Conservation (phyloP, 2,329 filamentous ascomycete genomes). For the Phaeosphaeriaceae sp. region DNA sequence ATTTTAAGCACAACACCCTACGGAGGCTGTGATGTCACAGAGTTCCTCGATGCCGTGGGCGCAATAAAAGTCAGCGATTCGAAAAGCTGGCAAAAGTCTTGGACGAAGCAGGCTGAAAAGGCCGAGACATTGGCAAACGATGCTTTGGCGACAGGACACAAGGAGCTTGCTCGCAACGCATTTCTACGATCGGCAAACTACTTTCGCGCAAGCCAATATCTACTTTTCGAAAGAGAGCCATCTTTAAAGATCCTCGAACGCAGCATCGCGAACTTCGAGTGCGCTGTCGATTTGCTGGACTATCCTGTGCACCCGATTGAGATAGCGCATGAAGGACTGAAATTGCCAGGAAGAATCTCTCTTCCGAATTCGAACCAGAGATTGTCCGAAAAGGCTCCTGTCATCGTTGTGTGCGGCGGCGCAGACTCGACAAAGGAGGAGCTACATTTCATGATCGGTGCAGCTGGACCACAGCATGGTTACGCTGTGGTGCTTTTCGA, state of each 20-base stretch:
- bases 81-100: slow-evolving; percentile 52
- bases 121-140: slow-evolving; percentile 20
- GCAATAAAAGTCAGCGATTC: slow-evolving; percentile 44
- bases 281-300: background rate
- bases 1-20: slow-evolving; percentile 11
- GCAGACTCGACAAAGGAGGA: slow-evolving; percentile 19
- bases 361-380: background rate
- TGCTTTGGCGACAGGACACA: slow-evolving; percentile 20
- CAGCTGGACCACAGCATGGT: slow-evolving; percentile 36
- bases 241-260: background rate
- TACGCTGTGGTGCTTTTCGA: slow-evolving; percentile 58
- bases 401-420: slow-evolving; percentile 8
- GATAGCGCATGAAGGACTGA: slow-evolving; percentile 1
- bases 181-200: slow-evolving; percentile 46
- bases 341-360: slow-evolving; percentile 8
- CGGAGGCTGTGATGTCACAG: slow-evolving; percentile 11
- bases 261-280: background rate
- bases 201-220: background rate
- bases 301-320: background rate
- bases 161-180: slow-evolving; percentile 41
- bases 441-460: slow-evolving; percentile 51
- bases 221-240: background rate
- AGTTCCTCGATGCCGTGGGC: slow-evolving; percentile 7
- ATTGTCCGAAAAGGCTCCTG: slow-evolving; percentile 1
- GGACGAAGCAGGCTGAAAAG: slow-evolving; percentile 37